Conservation (phyloP, 257 asterid genomes). For the Verbascum thapsus region DNA sequence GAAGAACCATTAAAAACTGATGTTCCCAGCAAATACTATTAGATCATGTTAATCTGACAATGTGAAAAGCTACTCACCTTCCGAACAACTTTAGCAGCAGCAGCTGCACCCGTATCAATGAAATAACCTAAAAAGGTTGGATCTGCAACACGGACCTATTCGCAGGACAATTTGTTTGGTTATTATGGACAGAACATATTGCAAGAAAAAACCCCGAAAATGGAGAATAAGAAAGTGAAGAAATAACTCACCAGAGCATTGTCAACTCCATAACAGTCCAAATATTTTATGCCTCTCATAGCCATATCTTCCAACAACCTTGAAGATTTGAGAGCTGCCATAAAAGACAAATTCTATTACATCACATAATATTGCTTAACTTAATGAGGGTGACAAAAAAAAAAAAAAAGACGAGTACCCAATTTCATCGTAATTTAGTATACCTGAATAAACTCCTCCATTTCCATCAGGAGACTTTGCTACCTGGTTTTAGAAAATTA, state of each 20-base stretch:
- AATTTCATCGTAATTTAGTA: constrained; percentile 15
- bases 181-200: constrained; percentile 24
- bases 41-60: constrained; percentile 10
- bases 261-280: constrained; percentile 98
- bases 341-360: constrained; percentile 18
- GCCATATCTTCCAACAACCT: constrained; percentile 92
- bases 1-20: constrained; percentile 16
- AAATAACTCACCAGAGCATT: constrained; percentile 76
- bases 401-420: constrained; percentile 22
- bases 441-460: constrained; percentile 97
- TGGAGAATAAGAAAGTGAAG: constrained; percentile 23
- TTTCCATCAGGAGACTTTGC: constrained; percentile 99
- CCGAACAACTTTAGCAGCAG: constrained; percentile 94
- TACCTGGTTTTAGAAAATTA: constrained; percentile 61
- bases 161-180: constrained; percentile 24
- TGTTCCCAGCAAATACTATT: too few relatives aligned
- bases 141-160: constrained; percentile 95
- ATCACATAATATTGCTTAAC: constrained; percentile 15
- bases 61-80: constrained; percentile 39
- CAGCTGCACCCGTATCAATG: constrained; percentile 77
- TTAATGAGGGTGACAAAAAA: constrained; percentile 19
- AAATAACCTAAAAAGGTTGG: constrained; percentile 97
- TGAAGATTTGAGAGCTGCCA: constrained; percentile 79
- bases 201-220: constrained; percentile 6
- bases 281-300: constrained; percentile 73